Evolutionary conservation across 208 protist genomes (phyloP).

Genomic region (Tritrichomonas foetus): DNA sequence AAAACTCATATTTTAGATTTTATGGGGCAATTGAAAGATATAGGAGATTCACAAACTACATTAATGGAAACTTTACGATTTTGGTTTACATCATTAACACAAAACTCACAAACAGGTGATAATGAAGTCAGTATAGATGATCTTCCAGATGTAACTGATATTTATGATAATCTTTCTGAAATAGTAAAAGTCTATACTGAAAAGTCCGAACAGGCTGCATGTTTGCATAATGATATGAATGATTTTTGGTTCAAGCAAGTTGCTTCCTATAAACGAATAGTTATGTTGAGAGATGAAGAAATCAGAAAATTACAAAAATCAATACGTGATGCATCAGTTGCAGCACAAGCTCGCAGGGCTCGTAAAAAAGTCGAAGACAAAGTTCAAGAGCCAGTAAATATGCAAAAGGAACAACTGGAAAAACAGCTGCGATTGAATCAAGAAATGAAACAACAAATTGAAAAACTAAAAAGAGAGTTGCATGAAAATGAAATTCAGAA

Average conservation of each 20-base stretch:
- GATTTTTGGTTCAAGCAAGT: background rate
- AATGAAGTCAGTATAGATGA: background rate
- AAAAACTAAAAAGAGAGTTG: background rate
- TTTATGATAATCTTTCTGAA: background rate
- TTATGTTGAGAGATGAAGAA: background rate
- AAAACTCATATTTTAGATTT: background rate
- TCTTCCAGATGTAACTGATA: background rate
- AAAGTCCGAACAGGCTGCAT: background rate
- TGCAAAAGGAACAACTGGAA: background rate
- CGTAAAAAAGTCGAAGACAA: background rate
- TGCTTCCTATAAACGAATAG: background rate
- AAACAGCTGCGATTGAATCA: background rate
- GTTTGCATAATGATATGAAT: constrained; percentile 1
- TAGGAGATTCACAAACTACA: background rate
- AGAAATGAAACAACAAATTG: background rate
- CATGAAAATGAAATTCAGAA: background rate
- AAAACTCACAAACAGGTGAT: background rate
- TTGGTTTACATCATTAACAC: background rate
- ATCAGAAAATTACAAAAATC: background rate
- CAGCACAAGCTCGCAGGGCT: background rate
- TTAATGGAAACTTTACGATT: background rate
- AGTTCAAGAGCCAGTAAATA: background rate
- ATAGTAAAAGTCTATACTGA: background rate
- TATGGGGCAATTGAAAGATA: background rate
- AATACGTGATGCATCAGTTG: background rate